Evolutionary conservation across 2,329 filamentous ascomycete genomes (phyloP).

Genomic region (Xylaria sp.): DNA sequence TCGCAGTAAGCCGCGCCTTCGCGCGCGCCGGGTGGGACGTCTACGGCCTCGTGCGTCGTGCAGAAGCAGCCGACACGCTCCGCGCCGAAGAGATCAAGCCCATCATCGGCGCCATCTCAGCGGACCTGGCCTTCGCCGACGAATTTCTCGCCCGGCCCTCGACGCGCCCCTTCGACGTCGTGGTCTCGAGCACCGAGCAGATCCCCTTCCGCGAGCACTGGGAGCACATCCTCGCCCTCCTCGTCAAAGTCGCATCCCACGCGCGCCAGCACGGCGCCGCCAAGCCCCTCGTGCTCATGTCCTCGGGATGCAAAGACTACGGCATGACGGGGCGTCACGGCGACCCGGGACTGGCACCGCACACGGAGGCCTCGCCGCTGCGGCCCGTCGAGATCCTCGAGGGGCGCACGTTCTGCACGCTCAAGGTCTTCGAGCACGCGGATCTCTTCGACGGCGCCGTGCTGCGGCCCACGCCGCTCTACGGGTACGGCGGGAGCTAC

Average conservation of each 20-base stretch:
- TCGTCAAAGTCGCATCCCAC: constrained; percentile 50
- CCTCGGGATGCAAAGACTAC: constrained; percentile 64
- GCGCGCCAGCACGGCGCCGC: constrained; percentile 50
- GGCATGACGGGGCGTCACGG: constrained; percentile 52
- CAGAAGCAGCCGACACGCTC: constrained; percentile 48
- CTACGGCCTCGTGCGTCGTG: constrained; percentile 57
- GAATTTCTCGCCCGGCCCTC: constrained; percentile 40
- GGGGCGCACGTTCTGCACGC: constrained; percentile 50
- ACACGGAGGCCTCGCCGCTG: constrained; percentile 57
- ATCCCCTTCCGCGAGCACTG: constrained; percentile 55
- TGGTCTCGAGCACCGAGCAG: constrained; percentile 58
- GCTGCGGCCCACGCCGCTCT: constrained; percentile 60
- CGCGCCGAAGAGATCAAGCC: constrained; percentile 54
- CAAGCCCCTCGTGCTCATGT: constrained; percentile 57
- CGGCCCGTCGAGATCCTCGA: constrained; percentile 46
- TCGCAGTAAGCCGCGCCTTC: constrained; percentile 58
- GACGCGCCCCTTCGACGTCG: constrained; percentile 54
- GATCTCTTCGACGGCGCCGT: constrained; percentile 57
- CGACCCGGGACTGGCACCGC: constrained; percentile 52
- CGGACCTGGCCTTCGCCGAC: constrained; percentile 43
- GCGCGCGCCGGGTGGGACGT: constrained; percentile 57
- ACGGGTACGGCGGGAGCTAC: constrained; percentile 58
- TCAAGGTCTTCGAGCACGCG: constrained; percentile 53
- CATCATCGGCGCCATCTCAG: constrained; percentile 53
- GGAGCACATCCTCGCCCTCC: constrained; percentile 50